phyloP scores from a whole-genome alignment of 371 early-diverging fungal species.

The Mortierella sp. region DNA sequence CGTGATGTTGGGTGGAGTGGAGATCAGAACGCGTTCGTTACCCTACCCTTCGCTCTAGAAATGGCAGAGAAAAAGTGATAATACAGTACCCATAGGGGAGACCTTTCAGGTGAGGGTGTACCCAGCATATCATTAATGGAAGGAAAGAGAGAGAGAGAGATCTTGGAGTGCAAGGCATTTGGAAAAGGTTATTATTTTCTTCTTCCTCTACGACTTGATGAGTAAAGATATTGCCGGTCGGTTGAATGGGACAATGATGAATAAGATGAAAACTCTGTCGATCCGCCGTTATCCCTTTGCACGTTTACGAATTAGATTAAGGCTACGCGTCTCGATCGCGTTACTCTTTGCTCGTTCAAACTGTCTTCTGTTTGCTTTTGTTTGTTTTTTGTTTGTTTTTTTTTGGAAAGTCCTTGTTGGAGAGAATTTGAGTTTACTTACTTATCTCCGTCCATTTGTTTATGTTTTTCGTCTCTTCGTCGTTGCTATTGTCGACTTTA shows the following conservation, averaged over 20 bases:
- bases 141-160: no score
- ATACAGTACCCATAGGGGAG: no score
- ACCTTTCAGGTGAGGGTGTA: no score
- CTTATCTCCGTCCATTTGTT: not conserved
- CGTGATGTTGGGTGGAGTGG: no score
- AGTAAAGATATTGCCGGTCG: not conserved
- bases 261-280: not conserved
- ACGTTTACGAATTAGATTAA: not conserved
- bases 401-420: not conserved
- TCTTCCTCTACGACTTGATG: not conserved
- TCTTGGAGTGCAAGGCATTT: not conserved
- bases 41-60: no score
- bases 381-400: not conserved
- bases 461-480: not conserved
- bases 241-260: not conserved
- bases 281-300: no score
- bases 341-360: no score
- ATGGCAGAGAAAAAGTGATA: no score
- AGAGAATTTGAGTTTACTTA: not conserved
- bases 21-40: no score
- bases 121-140: no score
- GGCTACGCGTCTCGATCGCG: conserved; percentile 4
- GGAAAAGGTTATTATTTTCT: not conserved
- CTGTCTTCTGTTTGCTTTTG: not conserved
- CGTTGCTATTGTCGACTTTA: not conserved